Base-by-base conservation (phyloP, 225 moss, liverwort and hornwort species). In the Sphagnum tenellum region DNA sequence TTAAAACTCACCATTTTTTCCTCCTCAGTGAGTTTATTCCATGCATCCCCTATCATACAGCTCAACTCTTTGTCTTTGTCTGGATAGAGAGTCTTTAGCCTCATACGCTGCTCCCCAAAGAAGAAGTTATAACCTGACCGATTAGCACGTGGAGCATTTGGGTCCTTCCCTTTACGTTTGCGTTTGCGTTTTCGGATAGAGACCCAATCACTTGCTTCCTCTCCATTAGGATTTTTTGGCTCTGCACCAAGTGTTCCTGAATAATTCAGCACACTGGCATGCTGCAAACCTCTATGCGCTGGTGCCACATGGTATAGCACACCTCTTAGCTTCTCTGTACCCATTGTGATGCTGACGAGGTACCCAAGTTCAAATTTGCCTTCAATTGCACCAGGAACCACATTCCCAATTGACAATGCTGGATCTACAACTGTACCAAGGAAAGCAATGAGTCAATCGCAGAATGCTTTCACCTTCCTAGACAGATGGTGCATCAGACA, bases 81-180 rank as follows among this genome's bases (percentile, higher is more conserved):
- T 61, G 93, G 93, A 70, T 93, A 74, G 66, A 93, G 73, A 4
- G 50, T 65, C 71, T 93, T 98, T 12, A 98, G 82, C 64, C 76
- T 79, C 55, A 86, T 82, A 47, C 93, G 83, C 71, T 93, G 72
- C 73, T 98, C 98, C 50, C 90, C 98, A 65, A 98, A 98, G 70
- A 98, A 98, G 64, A 98, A 98, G 66, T 93, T 98, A 75, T 98
- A 98, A 45, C 98, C 98, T 64, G 98, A 93, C 55, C 98, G 77
- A 49, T 89, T 87, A 4, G 93, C 87, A 59, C 98, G 84, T 29
- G 98, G 98, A 50, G 98, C 98, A 72, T 98, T 90, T 5, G 98
- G 98, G 74, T 98, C 98, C 86, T 98, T 98, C 9, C 87, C 89
- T 13, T 93, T 86, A 29, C 29, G 29, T 29, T 29, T 29, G 29